Evolutionary conservation across 176 grass and related monocot genomes (phyloP).

Genomic region (Cenchrus fungigraminus): DNA sequence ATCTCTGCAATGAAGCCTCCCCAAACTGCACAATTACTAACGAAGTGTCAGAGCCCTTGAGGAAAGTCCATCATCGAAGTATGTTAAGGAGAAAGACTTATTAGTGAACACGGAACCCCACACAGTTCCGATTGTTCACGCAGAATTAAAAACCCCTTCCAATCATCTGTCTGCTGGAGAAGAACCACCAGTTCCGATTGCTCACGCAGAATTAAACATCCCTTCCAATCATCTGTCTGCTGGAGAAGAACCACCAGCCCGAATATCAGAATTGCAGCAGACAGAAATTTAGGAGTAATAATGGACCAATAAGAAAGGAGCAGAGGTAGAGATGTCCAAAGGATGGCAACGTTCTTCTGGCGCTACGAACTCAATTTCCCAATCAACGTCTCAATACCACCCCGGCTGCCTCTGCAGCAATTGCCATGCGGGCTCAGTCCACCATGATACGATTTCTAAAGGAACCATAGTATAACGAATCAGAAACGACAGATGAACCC

Average conservation of each 20-base stretch:
- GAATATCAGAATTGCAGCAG: neutral
- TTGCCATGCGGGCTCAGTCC: too few species aligned
- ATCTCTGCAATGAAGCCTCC: neutral
- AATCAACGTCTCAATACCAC: neutral
- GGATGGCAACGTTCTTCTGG: neutral
- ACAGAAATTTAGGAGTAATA: neutral
- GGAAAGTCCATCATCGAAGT: neutral
- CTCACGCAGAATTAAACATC: neutral
- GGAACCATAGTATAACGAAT: too few species aligned
- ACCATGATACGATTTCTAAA: too few species aligned
- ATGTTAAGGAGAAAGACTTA: neutral
- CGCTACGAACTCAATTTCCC: neutral
- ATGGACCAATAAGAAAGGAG: neutral
- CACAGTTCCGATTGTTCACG: neutral
- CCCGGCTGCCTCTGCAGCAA: neutral
- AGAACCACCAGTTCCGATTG: neutral
- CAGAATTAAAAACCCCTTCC: neutral
- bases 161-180: slow-evolving; percentile 32
- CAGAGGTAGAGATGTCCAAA: slow-evolving; percentile 10
- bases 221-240: neutral
- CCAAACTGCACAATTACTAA: slow-evolving; percentile 13
- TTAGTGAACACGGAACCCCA: neutral
- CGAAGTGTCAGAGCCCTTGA: neutral
- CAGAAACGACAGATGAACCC: too few species aligned
- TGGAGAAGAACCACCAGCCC: slow-evolving; percentile 1